Base-by-base conservation (phyloP, 495 filamentous ascomycete species). In the Penicillium subrubescens region DNA sequence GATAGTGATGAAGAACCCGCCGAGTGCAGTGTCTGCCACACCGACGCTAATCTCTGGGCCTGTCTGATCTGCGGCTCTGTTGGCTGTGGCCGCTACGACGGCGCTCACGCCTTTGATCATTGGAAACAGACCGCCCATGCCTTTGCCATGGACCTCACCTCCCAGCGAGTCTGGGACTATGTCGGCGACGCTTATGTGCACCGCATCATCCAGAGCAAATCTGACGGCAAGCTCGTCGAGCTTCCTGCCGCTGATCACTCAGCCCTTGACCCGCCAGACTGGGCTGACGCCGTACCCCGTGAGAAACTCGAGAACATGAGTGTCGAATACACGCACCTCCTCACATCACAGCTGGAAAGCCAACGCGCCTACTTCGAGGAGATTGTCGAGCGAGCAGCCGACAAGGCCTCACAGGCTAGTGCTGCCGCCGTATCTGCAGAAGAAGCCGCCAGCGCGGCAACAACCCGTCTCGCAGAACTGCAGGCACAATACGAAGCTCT, bases 101-200 rank as follows among this genome's bases (percentile, higher is more conserved):
- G 87, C 27, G 96, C 92, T 2, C 95, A 99, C 73, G 95, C 95
- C 34, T 97, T 94, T 73, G 88, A 89, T 12, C 95, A 99, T 79
- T 99, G 91, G 83, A 92, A 96, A 78, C 84, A 91, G 52, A 96
- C 92, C 3, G 84, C 84, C 0, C 95, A 99, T 75, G 91, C 87
- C 62, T 99, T 96, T 72, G 91, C 93, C 53, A 89, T 99, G 79
- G 96, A 99, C 72, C 85, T 98, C 35, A 86, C 87, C 46, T 94
- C 93, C 0, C 94, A 99, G 72, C 90, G 94, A 62, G 92, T 99
- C 6, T 99, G 95, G 95, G 96, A 99, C 80, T 99, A 99, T 71
- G 90, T 90, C 0, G 91, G 90, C 37, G 96, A 99, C 69, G 89
- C 88, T 65, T 99, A 97, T 82, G 95, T 98, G 21, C 95, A 99